These are phyloP conservation scores for Chrysoporthe austroafricana DNA, from an alignment of 2,329 filamentous ascomycete genomes.

Conservation along the genomic window DNA sequence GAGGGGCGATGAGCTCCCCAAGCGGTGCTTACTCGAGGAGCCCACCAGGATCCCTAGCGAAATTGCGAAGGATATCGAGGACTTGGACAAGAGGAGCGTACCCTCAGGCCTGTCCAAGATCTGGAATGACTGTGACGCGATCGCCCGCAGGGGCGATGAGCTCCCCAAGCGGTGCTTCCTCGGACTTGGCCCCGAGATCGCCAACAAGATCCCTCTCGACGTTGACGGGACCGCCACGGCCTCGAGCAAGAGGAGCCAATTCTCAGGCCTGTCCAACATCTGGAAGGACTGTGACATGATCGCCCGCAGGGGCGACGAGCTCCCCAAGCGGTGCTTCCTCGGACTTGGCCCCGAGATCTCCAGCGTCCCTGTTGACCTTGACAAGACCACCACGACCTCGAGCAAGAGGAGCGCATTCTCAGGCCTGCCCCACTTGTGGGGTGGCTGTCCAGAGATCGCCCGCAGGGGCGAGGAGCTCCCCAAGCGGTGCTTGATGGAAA, in stretches of 20 bases:
- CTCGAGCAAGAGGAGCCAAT: not conserved
- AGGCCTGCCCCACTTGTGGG: not conserved
- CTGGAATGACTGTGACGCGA: not conserved
- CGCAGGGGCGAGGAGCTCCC: slow-evolving; percentile 1
- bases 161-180: not conserved
- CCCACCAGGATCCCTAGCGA: not conserved
- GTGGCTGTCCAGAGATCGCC: not conserved
- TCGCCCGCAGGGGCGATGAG: not conserved
- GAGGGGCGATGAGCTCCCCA: not conserved
- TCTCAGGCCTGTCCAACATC: not conserved
- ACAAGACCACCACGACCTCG: not conserved
- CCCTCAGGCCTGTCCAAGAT: not conserved
- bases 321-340: not conserved
- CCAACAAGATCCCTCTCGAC: not conserved
- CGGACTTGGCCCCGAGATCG: not conserved
- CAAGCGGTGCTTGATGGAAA: not conserved
- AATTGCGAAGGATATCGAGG: not conserved
- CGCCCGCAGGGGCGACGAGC: not conserved
- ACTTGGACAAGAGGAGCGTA: not conserved
- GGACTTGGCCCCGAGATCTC: not conserved
- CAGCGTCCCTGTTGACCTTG: not conserved
- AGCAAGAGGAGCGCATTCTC: not conserved
- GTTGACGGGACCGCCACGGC: not conserved
- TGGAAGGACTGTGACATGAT: not conserved
- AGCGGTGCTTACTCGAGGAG: not conserved